Evolutionary conservation across 495 filamentous ascomycete genomes (phyloP).

Genomic region (Penicillium fimorum): DNA sequence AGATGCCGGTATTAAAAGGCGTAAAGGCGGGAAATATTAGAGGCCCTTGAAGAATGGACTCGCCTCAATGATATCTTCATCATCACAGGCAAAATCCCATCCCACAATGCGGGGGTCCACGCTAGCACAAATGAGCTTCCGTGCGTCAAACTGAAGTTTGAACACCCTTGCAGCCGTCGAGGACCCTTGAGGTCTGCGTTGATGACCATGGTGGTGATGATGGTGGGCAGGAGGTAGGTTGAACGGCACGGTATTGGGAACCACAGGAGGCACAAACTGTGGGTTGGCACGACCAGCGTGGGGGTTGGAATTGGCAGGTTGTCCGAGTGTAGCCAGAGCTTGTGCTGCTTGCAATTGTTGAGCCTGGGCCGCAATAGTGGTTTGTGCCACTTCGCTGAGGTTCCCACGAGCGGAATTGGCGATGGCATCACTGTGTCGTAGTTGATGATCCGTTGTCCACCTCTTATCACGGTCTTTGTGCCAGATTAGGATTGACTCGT

Average conservation of each 20-base stretch:
- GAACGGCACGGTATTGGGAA: neutral
- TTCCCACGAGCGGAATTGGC: conserved; percentile 37
- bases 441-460: conserved; percentile 70
- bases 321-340: conserved; percentile 13
- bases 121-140: conserved; percentile 90
- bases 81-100: conserved; percentile 96
- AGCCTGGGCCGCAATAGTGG: conserved; percentile 23
- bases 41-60: conserved; percentile 66
- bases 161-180: conserved; percentile 62
- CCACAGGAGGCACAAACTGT: neutral
- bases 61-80: conserved; percentile 77
- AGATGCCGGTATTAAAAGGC: neutral
- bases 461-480: conserved; percentile 74
- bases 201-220: conserved; percentile 21
- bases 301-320: neutral
- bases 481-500: conserved; percentile 95
- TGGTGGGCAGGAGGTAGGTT: conserved; percentile 16
- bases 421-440: conserved; percentile 67
- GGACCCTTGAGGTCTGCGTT: conserved; percentile 12
- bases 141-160: conserved; percentile 94
- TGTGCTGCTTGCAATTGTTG: conserved; percentile 31
- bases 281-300: conserved; percentile 10
- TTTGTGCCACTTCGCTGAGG: conserved; percentile 21
- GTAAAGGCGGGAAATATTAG: conserved; percentile 17
- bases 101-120: conserved; percentile 90